These are phyloP conservation scores for Postia placenta DNA, from an alignment of 768 basidiomycete genomes.

Conservation along the genomic window DNA sequence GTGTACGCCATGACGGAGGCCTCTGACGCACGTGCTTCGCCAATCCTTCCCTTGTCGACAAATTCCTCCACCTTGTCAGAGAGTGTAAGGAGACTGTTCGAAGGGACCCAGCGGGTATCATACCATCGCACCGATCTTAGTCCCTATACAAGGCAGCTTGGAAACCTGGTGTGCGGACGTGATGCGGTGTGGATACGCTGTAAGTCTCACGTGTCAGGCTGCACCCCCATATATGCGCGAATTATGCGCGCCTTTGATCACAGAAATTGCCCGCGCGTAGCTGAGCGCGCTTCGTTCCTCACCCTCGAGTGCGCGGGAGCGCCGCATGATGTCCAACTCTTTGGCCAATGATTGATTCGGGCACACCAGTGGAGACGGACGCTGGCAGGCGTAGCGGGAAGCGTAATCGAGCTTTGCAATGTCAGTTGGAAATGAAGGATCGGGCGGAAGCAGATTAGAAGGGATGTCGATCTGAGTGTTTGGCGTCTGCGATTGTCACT, in stretches of 20 bases:
- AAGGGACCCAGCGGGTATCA: not conserved
- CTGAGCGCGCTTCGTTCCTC: conserved; percentile 61
- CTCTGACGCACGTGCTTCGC: conserved; percentile 48
- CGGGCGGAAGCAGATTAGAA: conserved; percentile 16
- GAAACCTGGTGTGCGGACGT: conserved; percentile 21
- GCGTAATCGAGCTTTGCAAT: conserved; percentile 22
- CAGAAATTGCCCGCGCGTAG: conserved; percentile 69
- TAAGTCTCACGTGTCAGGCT: not conserved
- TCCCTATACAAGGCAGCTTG: conserved; percentile 31
- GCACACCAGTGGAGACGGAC: conserved; percentile 62
- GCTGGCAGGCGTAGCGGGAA: conserved; percentile 49
- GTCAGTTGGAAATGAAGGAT: conserved; percentile 14
- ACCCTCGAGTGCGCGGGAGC: conserved; percentile 58
- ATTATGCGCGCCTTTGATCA: conserved; percentile 25
- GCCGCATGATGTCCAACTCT: conserved; percentile 55
- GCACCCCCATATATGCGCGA: not conserved
- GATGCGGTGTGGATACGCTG: conserved; percentile 29
- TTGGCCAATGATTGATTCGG: conserved; percentile 57
- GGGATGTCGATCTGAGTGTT: conserved; percentile 12
- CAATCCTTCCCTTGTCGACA: conserved; percentile 44
- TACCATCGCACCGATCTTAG: conserved; percentile 32
- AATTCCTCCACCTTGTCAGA: conserved; percentile 55
- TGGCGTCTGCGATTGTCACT: not conserved
- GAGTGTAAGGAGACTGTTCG: not conserved
- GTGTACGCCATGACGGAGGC: not conserved